These are phyloP conservation scores for Hericium rajendrae DNA, from an alignment of 768 basidiomycete species.

Conservation along the genomic window DNA sequence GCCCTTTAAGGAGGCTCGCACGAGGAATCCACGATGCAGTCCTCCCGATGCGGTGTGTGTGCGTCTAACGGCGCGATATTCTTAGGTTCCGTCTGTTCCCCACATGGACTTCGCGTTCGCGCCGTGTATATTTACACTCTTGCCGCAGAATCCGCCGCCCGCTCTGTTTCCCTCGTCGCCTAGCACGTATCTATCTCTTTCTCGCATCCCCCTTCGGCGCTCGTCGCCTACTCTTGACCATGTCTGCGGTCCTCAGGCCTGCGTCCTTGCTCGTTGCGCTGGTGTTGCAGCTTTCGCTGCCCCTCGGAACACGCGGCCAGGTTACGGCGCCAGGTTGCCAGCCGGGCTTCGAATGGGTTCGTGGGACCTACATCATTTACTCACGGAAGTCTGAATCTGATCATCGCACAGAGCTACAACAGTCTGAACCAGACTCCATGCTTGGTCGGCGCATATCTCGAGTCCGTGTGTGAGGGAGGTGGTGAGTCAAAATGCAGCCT, in stretches of 20 bases:
- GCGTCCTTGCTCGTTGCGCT: neutral
- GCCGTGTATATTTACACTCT: too few species aligned
- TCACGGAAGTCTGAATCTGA: neutral
- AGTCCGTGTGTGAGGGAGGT: neutral
- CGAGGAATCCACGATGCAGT: too few species aligned
- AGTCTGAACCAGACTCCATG: slow-evolving; percentile 8
- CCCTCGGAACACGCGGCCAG: neutral
- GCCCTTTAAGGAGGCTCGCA: too few species aligned
- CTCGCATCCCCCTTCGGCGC: neutral
- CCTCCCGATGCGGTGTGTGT: too few species aligned
- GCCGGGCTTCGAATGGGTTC: slow-evolving; percentile 5
- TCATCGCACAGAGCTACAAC: slow-evolving; percentile 4
- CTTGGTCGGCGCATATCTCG: neutral
- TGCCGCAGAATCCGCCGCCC: too few species aligned
- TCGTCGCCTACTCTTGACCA: neutral
- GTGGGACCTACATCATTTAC: neutral
- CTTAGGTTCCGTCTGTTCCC: too few species aligned
- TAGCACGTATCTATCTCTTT: too few species aligned
- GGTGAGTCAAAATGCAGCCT: neutral
- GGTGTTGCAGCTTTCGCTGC: neutral
- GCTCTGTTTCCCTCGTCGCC: too few species aligned
- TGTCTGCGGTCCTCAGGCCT: neutral
- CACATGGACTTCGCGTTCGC: too few species aligned
- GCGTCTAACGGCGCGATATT: too few species aligned
- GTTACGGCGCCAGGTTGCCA: neutral